phyloP scores from a whole-genome alignment of 1,139 yeast genomes.

The Taiozyma sp. region DNA sequence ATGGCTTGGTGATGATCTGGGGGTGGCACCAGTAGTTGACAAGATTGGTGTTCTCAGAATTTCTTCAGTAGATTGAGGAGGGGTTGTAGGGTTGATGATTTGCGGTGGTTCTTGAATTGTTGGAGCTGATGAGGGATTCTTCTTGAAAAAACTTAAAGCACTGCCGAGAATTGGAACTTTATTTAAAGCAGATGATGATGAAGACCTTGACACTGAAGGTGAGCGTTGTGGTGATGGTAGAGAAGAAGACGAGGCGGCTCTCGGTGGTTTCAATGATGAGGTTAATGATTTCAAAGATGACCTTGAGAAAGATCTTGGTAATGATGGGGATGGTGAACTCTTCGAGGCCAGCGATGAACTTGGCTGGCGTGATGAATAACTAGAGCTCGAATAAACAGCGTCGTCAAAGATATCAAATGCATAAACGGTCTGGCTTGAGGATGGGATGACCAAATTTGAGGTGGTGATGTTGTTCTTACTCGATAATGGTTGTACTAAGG shows the following conservation, averaged over 20 bases:
- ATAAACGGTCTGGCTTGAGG: conserved; percentile 34
- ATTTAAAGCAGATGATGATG: conserved; percentile 28
- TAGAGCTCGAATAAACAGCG: conserved; percentile 56
- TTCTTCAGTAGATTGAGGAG: conserved; percentile 1
- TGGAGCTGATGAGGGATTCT: conserved; percentile 7
- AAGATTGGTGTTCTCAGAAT: conserved; percentile 1
- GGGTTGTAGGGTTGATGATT: neutral
- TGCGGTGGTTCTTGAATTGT: conserved; percentile 6
- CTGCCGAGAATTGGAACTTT: conserved; percentile 23
- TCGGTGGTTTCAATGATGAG: neutral
- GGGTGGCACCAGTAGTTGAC: conserved; percentile 2
- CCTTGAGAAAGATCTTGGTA: neutral
- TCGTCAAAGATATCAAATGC: conserved; percentile 77
- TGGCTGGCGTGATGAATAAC: conserved; percentile 12
- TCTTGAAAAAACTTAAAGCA: conserved; percentile 27
- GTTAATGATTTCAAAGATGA: neutral
- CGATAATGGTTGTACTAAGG: neutral
- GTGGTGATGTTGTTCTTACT: conserved; percentile 6
- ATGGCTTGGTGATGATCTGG: conserved; percentile 9
- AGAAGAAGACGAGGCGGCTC: conserved; percentile 3
- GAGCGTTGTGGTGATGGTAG: conserved; percentile 7
- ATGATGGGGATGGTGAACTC: neutral
- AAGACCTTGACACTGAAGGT: conserved; percentile 27
- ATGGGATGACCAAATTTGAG: conserved; percentile 9
- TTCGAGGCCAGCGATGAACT: neutral